Percentiles rank a stretch among this genome's conserved stretches.
phyloP scores from a whole-genome alignment of 257 asterid genomes.

The Buddleja alternifolia region DNA sequence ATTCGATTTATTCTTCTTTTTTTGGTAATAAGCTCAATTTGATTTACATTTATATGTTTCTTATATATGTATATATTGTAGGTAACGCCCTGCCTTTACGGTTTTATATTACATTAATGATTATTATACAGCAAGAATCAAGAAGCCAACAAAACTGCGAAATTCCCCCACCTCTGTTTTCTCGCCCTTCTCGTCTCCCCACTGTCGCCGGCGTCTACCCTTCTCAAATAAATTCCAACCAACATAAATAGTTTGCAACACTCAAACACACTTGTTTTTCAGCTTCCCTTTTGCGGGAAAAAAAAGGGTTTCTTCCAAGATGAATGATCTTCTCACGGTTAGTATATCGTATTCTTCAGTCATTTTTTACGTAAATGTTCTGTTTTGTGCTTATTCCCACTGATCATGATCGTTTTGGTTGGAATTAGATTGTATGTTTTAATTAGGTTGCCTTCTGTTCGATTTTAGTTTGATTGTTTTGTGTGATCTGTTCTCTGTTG shows the following conservation, averaged over 20 bases:
- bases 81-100: constrained; percentile 31
- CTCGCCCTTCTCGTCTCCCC: constrained; percentile 34
- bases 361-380: background rate
- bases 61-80: constrained; percentile 22
- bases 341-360: too few species aligned
- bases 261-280: constrained; percentile 14
- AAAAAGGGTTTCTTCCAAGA: constrained; percentile 18
- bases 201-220: constrained; percentile 30
- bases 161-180: constrained; percentile 11
- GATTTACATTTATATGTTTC: background rate
- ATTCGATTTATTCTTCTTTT: too few species aligned
- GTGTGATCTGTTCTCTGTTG: background rate
- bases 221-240: constrained; percentile 25
- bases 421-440: background rate
- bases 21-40: background rate
- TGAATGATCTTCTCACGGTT: constrained; percentile 78
- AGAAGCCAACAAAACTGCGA: constrained; percentile 5
- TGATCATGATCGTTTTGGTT: background rate
- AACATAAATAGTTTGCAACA: background rate
- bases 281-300: constrained; percentile 6
- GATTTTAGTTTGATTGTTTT: constrained; percentile 5
- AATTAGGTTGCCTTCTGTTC: background rate
- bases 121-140: constrained; percentile 23
- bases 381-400: constrained; percentile 7
- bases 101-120: constrained; percentile 10